Base-by-base conservation (phyloP, 257 asterid species). In the Solanum medicagineum region DNA sequence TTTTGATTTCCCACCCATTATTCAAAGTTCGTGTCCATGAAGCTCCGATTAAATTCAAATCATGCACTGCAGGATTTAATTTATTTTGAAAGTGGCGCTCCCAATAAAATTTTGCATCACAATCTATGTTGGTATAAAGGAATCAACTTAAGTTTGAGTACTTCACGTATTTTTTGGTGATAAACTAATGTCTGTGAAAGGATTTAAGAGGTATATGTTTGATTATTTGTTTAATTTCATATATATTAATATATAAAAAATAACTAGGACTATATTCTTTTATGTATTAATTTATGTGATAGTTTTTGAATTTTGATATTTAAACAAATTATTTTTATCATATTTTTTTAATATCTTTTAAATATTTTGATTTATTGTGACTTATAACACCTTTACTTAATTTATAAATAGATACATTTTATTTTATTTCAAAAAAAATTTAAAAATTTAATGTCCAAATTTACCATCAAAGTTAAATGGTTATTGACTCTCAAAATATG, bases 231-330 rank as follows among this genome's bases (percentile, higher is more conserved):
- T 22, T 32, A 32, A 32, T 32, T 32, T 32, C 36, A 32, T 32
- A 32, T 32, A 32, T 32, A 32, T 32, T 32, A 32, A 32, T 32
- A 32, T 32, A 32, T 29, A 26, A 63, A 26, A 7, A 63, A 12
- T 11, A 63, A 3, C 19, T 26, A 32, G 36, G 4, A 32, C 36
- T 24, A 19, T 53, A 19, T 22, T 14, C 19, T 53, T 53, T 53
- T 1, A 0, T 36, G 16, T 1, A 0, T 5, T 2, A 15, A 0
- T 55, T 55, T 1, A 16, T 19, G 63, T 19, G 63, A 2, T 17
- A 59, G 10, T 20, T 57, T 20, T 20, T 0, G 0, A 20, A 3
- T 59, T 0, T 20, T 0, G 7, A 59, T 0, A 59, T 59, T 59
- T 0, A 59, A 20, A 59, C 1, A 59, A 59, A 8, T 59, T 59